A percentile compares a stretch with the other conserved stretches of the same genome.
phyloP scores from a whole-genome alignment of 2,329 filamentous ascomycete species.

The Ceratocystis colombiana region DNA sequence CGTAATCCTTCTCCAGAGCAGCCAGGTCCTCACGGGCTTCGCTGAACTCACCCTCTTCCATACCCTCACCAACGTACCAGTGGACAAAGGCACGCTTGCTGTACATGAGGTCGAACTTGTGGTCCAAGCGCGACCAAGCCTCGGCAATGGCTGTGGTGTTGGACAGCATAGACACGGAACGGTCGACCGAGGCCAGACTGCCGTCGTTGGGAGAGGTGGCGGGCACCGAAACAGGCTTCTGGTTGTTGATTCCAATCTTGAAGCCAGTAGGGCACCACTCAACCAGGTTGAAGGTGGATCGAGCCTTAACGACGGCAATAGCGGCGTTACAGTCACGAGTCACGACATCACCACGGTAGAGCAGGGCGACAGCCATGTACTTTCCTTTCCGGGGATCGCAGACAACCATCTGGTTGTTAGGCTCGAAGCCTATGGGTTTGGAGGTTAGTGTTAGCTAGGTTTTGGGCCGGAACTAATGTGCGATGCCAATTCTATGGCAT shows the following conservation, averaged over 20 bases:
- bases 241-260: constrained; percentile 68
- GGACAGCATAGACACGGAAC: constrained; percentile 60
- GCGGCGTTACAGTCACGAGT: constrained; percentile 59
- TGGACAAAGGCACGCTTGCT: constrained; percentile 67
- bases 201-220: constrained; percentile 43
- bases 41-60: constrained; percentile 86
- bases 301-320: constrained; percentile 58
- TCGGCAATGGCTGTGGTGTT: constrained; percentile 66
- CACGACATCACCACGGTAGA: constrained; percentile 63
- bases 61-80: constrained; percentile 79
- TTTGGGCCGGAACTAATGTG: too few species aligned
- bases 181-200: constrained; percentile 52
- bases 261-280: constrained; percentile 69
- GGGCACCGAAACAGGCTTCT: constrained; percentile 54
- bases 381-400: constrained; percentile 65
- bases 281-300: constrained; percentile 61
- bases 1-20: constrained; percentile 76
- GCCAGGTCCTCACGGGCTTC: constrained; percentile 80
- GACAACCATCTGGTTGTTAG: constrained; percentile 70
- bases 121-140: constrained; percentile 60
- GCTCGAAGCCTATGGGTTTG: constrained; percentile 52
- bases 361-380: constrained; percentile 64
- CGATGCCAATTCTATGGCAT: too few species aligned
- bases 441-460: background rate
- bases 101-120: constrained; percentile 73